Base-by-base conservation (phyloP, 2,329 filamentous ascomycete species). In the Fusarium nanum region DNA sequence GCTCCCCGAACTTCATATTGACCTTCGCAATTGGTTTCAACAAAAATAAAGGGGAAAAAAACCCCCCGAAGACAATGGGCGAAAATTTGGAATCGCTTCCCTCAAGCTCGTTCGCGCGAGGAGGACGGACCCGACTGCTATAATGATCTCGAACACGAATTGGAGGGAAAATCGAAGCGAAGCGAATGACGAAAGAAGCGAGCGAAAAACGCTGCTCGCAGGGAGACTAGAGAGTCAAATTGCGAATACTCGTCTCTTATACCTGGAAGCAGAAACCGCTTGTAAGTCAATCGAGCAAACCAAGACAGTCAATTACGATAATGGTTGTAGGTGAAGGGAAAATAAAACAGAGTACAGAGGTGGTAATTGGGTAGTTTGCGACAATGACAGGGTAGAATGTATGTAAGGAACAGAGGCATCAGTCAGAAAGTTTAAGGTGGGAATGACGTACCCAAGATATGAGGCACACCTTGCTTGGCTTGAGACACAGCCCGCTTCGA, bases 1-100 rank as follows among this genome's bases (percentile, higher is more conserved):
- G 91, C 70, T 79, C 70, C 60, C 81, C 81, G 73, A 80, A 82
- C 73, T 82, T 82, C 81, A 82, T 82, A 34, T 40, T 28, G 30
- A 49, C 20, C 30, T n/a, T 23, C 22, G 22, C 9, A 42, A 20
- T 22, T 9, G 18, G 14, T 20, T 28, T 16, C 16, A 23, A 16
- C 34, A 40, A 40, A 3, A 34, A 18, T n/a, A 11, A 25, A 14
- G 5, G 12, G 6, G 2, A 18, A 11, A 34, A 30, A 30, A 40
- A 40, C 23, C 9, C 23, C 9, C 27, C 14, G 10, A 25, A 14
- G 12, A 11, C 48, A 68, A 54, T 8, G 56, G 54, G 46, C 28
- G 41, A 44, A 42, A 32, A 42, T 57, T 69, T 45, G 18, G 16
- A 40, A 53, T 50, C 52, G 48, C 40, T 47, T 32, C 40, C 32